Percentiles rank a stretch among this genome's conserved stretches.
phyloP scores from a whole-genome alignment of 2,329 filamentous ascomycete genomes.

The Domatiomyces globalis region DNA sequence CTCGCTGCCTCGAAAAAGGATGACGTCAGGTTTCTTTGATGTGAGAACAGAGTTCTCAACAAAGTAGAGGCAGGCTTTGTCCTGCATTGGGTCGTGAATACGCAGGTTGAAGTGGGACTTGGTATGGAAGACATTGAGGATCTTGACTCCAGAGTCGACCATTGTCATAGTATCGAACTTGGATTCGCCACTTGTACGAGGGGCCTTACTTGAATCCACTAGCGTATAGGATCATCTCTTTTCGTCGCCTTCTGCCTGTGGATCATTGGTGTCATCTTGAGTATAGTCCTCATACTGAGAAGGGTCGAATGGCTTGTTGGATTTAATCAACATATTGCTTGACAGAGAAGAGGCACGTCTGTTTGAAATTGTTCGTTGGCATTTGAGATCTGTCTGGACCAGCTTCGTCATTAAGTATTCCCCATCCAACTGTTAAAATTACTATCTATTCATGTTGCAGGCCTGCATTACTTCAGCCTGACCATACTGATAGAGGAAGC shows the following conservation, averaged over 20 bases:
- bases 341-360: not conserved
- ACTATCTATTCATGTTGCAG: no score
- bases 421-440: no score
- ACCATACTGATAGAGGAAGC: no score
- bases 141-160: not conserved
- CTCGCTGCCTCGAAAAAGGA: not conserved
- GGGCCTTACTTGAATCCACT: no score
- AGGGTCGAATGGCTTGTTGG: not conserved
- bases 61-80: constrained; percentile 1
- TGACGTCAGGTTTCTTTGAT: constrained; percentile 1
- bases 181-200: not conserved
- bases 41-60: constrained; percentile 4
- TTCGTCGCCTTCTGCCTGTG: not conserved
- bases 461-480: no score
- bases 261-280: not conserved
- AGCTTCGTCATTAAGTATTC: no score
- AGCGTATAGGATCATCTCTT: not conserved
- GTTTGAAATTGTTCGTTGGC: no score
- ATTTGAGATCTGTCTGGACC: no score
- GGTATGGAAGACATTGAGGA: constrained; percentile 2
- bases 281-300: not conserved
- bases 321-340: not conserved
- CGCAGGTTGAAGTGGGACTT: constrained; percentile 3
- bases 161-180: not conserved
- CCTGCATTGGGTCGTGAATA: not conserved